Evolutionary conservation across 1,139 yeast genomes (phyloP), one percentile per base, ranked within the genome.

Genomic region (Scheffersomyces titani): DNA sequence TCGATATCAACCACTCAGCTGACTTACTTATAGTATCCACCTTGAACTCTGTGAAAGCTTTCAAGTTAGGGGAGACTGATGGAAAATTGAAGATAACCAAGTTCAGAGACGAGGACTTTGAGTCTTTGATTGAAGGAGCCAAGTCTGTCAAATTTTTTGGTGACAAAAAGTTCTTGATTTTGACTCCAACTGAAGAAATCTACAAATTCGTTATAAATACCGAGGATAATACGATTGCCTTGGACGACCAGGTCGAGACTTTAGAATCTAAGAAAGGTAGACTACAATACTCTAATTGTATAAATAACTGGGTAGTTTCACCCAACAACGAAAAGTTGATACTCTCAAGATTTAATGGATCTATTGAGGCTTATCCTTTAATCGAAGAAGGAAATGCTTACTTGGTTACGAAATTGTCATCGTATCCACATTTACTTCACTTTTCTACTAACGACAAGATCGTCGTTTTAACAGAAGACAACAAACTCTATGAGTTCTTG

Each of bases 1-100:
- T 89, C 54, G 81, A 86, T n/a, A 69, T 92, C 51, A 88, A 92
- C 44, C 79, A 82, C 20, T 86, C 86, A 61, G 96, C 90, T 1
- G 74, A 83, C 47, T 76, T 86, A 44, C 74, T 94, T 56, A 89
- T 87, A 0, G 96, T 92, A 44, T 84, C 93, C 13, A 86, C 97
- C 53, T 75, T 87, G 55, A 78, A 86, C 16, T 82, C 87, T 1
- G 86, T 92, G 13, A 92, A 89, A 69, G 68, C 93, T 1, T 94
- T 91, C 68, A 78, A 78, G 59, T 78, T 92, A 53, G 71, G 73
- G 19, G 74, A 69, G 45, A 75, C 68, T 36, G 62, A 62, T 16
- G 69, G 69, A 3, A 87, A 82, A 61, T 63, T 87, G 20, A 72
- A 75, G 55, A 85, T 89, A 6, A 70, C 74, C 21, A 89, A 87